Base-by-base conservation (phyloP, 768 basidiomycete genomes). In the Mycena capillaripes region DNA sequence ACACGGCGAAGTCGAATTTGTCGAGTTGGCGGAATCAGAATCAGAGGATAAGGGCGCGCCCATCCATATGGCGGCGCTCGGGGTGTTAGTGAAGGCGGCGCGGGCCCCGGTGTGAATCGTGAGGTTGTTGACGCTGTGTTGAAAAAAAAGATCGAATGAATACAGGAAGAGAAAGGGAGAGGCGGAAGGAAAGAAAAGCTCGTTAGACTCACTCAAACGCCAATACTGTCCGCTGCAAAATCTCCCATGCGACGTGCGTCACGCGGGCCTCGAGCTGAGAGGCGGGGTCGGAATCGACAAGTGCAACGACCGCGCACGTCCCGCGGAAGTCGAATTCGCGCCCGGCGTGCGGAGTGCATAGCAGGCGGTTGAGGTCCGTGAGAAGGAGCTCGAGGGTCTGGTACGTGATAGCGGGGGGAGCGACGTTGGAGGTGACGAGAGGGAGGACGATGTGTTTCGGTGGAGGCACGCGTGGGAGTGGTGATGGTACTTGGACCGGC, bases 351-450 rank as follows among this genome's bases (percentile, higher is more conserved):
- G 63, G 63, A 7, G 63, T 65, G 50, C 38, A 25, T 23, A 65
- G 52, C 5, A 65, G 50, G 25, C 38, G 34, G 25, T 55, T 65
- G 52, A 65, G 52, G 36, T 65, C 52, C 12, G 12, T 14, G 34
- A 65, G 63, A 25, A 65, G 63, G 23, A 65, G 63, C 5, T 3
- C 27, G 50, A 65, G 52, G 7, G 63, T 55, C 21, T 65, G 50
- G 63, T 53, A 65, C 38, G 10, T 16, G 38, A 38, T 38, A 10
- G 38, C 38, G 11, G 38, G 38, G 2, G 16, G 38, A 3, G 38
- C 2, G 38, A 16, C 7, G 38, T 38, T 10, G 4, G 38, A 16
- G 11, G 10, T 38, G 38, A 38, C 16, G 38, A 10, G 38, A 10
- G 38, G 38, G 38, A 38, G 10, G 38, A 38, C 38, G 38, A 38